Evolutionary conservation across 1,139 yeast species (phyloP).

Genomic region (Petasospora fabianii): DNA sequence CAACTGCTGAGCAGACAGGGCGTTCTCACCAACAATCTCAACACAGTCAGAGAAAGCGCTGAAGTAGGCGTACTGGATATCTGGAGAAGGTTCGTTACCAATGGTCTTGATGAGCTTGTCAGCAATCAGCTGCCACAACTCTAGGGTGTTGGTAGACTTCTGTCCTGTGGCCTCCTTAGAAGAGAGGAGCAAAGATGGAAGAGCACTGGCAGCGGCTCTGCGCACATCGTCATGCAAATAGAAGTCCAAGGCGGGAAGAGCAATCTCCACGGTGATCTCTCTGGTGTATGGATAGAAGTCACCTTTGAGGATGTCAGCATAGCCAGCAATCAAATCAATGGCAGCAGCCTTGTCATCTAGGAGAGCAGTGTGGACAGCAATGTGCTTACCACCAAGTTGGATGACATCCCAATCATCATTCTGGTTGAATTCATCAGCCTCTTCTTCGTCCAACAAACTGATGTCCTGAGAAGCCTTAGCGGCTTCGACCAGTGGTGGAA

Average conservation of each 20-base stretch:
- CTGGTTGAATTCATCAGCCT: slow-evolving; percentile 77
- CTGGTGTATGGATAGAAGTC: slow-evolving; percentile 81
- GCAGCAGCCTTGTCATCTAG: slow-evolving; percentile 92
- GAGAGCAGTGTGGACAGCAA: slow-evolving; percentile 90
- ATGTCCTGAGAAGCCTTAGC: slow-evolving; percentile 92
- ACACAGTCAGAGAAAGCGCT: slow-evolving; percentile 67
- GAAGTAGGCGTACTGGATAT: slow-evolving; percentile 74
- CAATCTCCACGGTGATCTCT: slow-evolving; percentile 74
- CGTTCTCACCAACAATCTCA: slow-evolving; percentile 59
- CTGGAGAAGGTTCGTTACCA: slow-evolving; percentile 78
- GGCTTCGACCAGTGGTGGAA: slow-evolving; percentile 80
- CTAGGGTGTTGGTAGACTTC: slow-evolving; percentile 51
- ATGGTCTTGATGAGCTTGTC: slow-evolving; percentile 67
- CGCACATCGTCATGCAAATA: slow-evolving; percentile 94
- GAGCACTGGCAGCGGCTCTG: slow-evolving; percentile 79
- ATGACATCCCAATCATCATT: slow-evolving; percentile 97
- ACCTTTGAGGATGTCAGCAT: slow-evolving; percentile 80
- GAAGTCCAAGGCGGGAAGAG: slow-evolving; percentile 85
- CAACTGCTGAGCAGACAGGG: slow-evolving; percentile 57
- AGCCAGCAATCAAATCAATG: slow-evolving; percentile 81
- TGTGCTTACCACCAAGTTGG: slow-evolving; percentile 84
- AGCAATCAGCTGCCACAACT: slow-evolving; percentile 70
- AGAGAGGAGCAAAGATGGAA: slow-evolving; percentile 72
- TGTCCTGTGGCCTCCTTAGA: slow-evolving; percentile 63
- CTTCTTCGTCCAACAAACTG: slow-evolving; percentile 80